These are phyloP conservation scores for Myxozyma sirexii DNA, from an alignment of 805 yeast species.

Conservation along the genomic window DNA sequence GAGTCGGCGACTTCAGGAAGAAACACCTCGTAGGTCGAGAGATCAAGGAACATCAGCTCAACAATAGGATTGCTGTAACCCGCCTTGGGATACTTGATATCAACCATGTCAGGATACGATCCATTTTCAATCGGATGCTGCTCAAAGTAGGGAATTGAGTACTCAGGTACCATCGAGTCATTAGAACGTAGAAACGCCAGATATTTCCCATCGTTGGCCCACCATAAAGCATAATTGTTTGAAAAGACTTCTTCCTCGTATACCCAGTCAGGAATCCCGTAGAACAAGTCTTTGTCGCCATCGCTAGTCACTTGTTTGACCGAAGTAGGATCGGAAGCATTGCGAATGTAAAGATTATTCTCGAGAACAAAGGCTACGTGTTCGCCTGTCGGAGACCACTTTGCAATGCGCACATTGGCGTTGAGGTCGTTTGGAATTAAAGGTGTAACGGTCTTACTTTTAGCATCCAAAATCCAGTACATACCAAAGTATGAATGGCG, in stretches of 20 bases:
- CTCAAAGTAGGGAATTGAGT: constrained; percentile 73
- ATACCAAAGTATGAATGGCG: constrained; percentile 68
- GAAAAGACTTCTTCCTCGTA: constrained; percentile 87
- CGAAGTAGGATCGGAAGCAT: constrained; percentile 44
- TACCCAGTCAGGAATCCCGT: constrained; percentile 94
- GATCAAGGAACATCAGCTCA: constrained; percentile 53
- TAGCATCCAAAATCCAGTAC: constrained; percentile 65
- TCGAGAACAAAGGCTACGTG: constrained; percentile 67
- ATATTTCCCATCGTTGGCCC: constrained; percentile 76
- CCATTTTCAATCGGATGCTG: constrained; percentile 50
- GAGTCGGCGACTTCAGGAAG: constrained; percentile 48
- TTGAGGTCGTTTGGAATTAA: constrained; percentile 37
- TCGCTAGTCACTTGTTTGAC: constrained; percentile 61
- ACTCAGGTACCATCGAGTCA: constrained; percentile 73
- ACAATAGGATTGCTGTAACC: constrained; percentile 76
- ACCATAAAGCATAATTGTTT: constrained; percentile 75
- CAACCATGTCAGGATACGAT: constrained; percentile 61
- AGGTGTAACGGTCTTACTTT: constrained; percentile 42
- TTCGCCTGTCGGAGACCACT: constrained; percentile 75
- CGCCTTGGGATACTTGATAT: constrained; percentile 81
- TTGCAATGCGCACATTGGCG: constrained; percentile 54
- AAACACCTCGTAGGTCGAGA: constrained; percentile 38
- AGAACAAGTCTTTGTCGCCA: constrained; percentile 67
- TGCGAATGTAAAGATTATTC: constrained; percentile 66
- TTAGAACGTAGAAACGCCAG: constrained; percentile 68